A percentile compares a stretch with the other conserved stretches of the same genome.
Conservation (phyloP, 2,329 filamentous ascomycete genomes). For the Leptodontidium sp. region DNA sequence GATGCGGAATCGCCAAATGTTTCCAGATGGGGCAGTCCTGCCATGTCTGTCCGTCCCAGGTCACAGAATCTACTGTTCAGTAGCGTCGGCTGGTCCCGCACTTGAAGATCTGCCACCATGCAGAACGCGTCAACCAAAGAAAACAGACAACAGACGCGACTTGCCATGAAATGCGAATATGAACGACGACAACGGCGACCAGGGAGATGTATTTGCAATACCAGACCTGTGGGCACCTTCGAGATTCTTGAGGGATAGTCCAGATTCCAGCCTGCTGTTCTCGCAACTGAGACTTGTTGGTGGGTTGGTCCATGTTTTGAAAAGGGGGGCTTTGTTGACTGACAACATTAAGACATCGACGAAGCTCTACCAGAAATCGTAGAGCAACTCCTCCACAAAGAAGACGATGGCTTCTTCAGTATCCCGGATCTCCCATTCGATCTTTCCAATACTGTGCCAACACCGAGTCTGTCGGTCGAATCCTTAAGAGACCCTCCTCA, state of each 20-base stretch:
- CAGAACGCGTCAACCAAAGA: conserved; percentile 29
- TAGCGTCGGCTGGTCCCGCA: conserved; percentile 22
- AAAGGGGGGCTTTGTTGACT: conserved; percentile 20
- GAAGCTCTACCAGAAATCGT: conserved; percentile 37
- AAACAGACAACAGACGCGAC: conserved; percentile 30
- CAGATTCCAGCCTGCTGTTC: conserved; percentile 45
- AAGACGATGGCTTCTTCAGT: conserved; percentile 43
- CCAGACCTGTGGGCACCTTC: conserved; percentile 68
- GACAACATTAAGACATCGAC: conserved; percentile 42
- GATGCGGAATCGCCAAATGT: conserved; percentile 3
- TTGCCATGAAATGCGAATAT: conserved; percentile 35
- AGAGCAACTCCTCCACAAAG: conserved; percentile 24
- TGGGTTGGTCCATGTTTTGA: conserved; percentile 24
- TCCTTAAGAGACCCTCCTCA: conserved; percentile 20
- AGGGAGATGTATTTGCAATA: conserved; percentile 67
- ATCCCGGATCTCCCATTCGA: conserved; percentile 42
- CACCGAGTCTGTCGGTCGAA: conserved; percentile 23
- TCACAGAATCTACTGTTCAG: neutral
- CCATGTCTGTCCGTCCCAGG: neutral
- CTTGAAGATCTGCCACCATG: conserved; percentile 13
- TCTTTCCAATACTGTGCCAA: conserved; percentile 26
- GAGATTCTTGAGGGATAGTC: conserved; percentile 50
- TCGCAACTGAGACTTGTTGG: conserved; percentile 44
- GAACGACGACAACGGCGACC: conserved; percentile 49
- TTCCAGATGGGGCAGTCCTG: conserved; percentile 1